Conservation (phyloP, 2,329 filamentous ascomycete genomes). For the Talaromyces sp. region DNA sequence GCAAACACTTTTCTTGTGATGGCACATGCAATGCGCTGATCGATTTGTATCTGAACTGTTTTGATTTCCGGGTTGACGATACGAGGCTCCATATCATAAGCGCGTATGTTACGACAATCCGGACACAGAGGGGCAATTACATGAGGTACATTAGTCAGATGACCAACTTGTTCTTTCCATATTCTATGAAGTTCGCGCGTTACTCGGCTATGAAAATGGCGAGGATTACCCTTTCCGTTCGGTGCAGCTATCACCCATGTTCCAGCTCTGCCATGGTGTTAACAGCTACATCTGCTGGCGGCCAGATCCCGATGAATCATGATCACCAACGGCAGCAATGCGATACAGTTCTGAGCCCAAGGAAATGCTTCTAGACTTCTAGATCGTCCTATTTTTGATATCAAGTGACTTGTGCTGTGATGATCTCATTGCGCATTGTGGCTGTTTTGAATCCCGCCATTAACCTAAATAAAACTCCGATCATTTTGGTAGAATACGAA, state of each 20-base stretch:
- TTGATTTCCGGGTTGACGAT: not conserved
- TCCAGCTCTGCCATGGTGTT: not conserved
- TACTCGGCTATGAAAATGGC: not conserved
- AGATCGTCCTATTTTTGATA: not conserved
- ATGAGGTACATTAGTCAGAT: not conserved
- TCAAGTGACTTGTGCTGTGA: not conserved
- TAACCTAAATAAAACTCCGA: not conserved
- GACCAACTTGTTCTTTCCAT: not conserved
- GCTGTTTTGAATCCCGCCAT: conserved; percentile 2
- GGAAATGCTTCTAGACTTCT: not conserved
- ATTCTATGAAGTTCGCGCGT: not conserved
- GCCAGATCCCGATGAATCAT: not conserved
- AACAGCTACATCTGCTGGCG: not conserved
- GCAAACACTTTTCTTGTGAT: not conserved
- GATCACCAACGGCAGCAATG: not conserved
- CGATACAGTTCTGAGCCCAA: not conserved
- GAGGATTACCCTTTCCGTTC: not conserved
- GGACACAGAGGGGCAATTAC: not conserved
- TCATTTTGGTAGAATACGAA: not conserved
- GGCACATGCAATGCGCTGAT: not conserved
- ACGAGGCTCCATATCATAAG: not conserved
- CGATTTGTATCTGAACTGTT: conserved; percentile 4
- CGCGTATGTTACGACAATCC: not conserved
- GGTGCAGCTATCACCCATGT: not conserved
- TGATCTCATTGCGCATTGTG: conserved; percentile 10